These are phyloP conservation scores for Umbilicus rupestris DNA, from an alignment of 164 flowering plant species.

Conservation along the genomic window DNA sequence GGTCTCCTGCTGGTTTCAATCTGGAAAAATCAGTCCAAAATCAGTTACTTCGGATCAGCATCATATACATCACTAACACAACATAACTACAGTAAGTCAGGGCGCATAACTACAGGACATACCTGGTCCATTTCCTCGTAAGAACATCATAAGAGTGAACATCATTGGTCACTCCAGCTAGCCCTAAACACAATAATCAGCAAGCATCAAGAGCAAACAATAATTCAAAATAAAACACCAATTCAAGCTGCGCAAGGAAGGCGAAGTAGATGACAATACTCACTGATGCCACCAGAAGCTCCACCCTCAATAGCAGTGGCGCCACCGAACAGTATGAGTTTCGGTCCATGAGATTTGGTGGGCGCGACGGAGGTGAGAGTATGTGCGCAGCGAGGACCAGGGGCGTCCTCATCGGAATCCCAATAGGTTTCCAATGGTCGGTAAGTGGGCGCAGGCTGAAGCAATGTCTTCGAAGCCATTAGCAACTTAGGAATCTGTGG, in stretches of 20 bases:
- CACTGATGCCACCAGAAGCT: slow-evolving; percentile 69
- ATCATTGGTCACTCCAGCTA: slow-evolving; percentile 87
- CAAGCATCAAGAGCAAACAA: background rate
- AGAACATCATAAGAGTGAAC: slow-evolving; percentile 83
- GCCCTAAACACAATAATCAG: slow-evolving; percentile 31
- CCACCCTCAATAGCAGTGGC: slow-evolving; percentile 95
- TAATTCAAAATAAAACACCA: background rate
- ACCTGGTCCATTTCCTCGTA: slow-evolving; percentile 89
- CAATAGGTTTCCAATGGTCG: slow-evolving; percentile 52
- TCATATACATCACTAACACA: too few relatives aligned
- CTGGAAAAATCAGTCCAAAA: slow-evolving; percentile 25
- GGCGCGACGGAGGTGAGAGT: slow-evolving; percentile 90
- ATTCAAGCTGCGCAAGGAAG: background rate
- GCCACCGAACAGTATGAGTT: slow-evolving; percentile 95
- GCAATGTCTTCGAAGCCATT: slow-evolving; percentile 68
- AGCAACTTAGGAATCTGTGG: too few relatives aligned
- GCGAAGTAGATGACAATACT: background rate
- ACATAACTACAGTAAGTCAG: too few relatives aligned
- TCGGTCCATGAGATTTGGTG: slow-evolving; percentile 71
- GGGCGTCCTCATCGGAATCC: slow-evolving; percentile 89
- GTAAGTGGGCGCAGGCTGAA: slow-evolving; percentile 83
- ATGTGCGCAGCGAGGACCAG: slow-evolving; percentile 90
- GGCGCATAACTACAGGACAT: background rate
- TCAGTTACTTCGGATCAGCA: background rate
- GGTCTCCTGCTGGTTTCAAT: slow-evolving; percentile 76